phyloP scores from a whole-genome alignment of 352 stramenopile genomes.

The Phytopythium delawarense region DNA sequence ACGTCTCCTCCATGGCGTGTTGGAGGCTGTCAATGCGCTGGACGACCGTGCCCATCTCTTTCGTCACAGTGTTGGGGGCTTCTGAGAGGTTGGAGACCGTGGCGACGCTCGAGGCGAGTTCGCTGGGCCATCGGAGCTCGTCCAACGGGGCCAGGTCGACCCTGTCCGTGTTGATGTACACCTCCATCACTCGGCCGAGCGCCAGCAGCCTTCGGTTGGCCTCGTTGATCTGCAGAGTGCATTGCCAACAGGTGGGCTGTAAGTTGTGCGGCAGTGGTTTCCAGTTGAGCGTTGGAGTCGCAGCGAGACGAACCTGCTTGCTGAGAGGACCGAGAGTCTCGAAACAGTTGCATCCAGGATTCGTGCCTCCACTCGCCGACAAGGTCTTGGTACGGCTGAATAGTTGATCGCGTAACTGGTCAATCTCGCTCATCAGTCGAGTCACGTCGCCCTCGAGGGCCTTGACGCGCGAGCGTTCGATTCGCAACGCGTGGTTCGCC shows the following conservation, averaged over 20 bases:
- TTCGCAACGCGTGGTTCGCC: slow-evolving; percentile 16
- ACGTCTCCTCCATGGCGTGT: slow-evolving; percentile 36
- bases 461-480: slow-evolving; percentile 10
- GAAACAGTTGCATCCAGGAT: neutral
- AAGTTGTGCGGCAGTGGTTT: neutral
- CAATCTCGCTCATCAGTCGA: neutral
- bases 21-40: slow-evolving; percentile 25
- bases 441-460: slow-evolving; percentile 11
- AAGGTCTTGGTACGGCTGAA: neutral
- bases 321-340: neutral
- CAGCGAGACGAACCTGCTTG: neutral
- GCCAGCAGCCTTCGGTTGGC: slow-evolving; percentile 21
- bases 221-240: slow-evolving; percentile 16
- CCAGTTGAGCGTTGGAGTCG: neutral
- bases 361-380: no score
- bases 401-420: neutral
- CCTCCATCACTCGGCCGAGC: slow-evolving; percentile 26
- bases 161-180: slow-evolving; percentile 27
- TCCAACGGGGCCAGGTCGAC: slow-evolving; percentile 31
- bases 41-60: slow-evolving; percentile 10
- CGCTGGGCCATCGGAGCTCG: slow-evolving; percentile 8
- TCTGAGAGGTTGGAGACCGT: neutral
- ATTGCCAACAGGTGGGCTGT: neutral
- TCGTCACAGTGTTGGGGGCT: neutral
- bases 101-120: slow-evolving; percentile 6